Percentiles rank a stretch among this genome's conserved stretches.
These are phyloP conservation scores for Pythium apleroticum DNA, from an alignment of 352 stramenopile genomes.

Conservation along the genomic window DNA sequence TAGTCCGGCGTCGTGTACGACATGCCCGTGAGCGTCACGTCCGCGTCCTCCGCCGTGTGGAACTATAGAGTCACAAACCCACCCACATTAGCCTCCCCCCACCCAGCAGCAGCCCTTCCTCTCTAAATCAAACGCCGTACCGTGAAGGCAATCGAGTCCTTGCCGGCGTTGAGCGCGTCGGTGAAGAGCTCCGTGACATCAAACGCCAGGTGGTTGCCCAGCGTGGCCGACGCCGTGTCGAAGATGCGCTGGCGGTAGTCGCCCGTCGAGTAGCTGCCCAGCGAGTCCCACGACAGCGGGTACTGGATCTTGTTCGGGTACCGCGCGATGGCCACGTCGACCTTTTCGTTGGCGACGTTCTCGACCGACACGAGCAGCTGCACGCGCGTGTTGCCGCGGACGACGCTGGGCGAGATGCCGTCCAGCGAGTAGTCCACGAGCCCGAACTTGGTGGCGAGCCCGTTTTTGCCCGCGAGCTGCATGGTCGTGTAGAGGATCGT, in stretches of 20 bases:
- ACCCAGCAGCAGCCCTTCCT: neutral
- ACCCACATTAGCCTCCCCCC: neutral
- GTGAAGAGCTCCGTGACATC: conserved; percentile 82
- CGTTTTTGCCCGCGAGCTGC: conserved; percentile 46
- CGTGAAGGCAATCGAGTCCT: conserved; percentile 57
- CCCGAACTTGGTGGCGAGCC: conserved; percentile 50
- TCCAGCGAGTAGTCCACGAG: conserved; percentile 70
- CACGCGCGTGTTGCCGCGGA: conserved; percentile 64
- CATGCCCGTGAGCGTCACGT: conserved; percentile 58
- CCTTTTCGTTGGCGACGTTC: conserved; percentile 39
- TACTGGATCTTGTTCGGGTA: conserved; percentile 49
- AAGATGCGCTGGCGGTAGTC: conserved; percentile 53
- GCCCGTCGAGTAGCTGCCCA: conserved; percentile 26
- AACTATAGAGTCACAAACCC: conserved; percentile 29
- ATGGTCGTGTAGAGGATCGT: conserved; percentile 59
- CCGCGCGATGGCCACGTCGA: conserved; percentile 53
- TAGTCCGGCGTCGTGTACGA: conserved; percentile 61
- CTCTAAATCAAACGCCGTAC: conserved; percentile 26
- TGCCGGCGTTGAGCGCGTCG: conserved; percentile 41
- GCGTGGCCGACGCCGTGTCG: conserved; percentile 46
- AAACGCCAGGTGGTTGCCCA: conserved; percentile 70
- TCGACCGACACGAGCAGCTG: conserved; percentile 74
- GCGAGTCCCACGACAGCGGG: conserved; percentile 63
- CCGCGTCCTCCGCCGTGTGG: conserved; percentile 45
- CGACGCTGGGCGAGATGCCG: conserved; percentile 61